These are phyloP conservation scores for thale cress (Arabidopsis thaliana) DNA, from an alignment of 345 rosid species.

Conservation along the genomic window DNA sequence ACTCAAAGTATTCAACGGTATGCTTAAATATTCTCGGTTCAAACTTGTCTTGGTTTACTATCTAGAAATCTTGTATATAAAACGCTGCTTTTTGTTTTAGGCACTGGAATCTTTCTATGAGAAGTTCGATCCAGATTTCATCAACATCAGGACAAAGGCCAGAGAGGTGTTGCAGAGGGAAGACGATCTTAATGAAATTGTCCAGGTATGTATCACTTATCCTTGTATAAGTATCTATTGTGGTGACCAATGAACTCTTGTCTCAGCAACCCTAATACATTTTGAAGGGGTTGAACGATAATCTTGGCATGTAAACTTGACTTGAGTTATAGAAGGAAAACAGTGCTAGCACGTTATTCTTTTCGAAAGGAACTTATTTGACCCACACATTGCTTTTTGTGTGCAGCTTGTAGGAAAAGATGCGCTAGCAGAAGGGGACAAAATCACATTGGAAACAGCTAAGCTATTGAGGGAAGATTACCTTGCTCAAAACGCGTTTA, in stretches of 20 bases:
- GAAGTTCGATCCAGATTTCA: conserved; percentile 95
- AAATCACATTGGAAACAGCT: conserved; percentile 96
- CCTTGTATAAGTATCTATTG: background rate
- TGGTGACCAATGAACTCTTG: conserved; percentile 2
- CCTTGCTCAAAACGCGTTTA: conserved; percentile 99
- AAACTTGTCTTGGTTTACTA: background rate
- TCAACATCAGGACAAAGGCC: conserved; percentile 98
- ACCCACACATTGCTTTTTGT: conserved; percentile 19
- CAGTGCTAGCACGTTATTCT: background rate
- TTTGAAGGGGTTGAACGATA: background rate
- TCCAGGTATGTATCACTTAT: conserved; percentile 64
- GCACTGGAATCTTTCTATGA: conserved; percentile 98
- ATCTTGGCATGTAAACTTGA: conserved; percentile 17
- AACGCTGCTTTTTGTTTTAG: conserved; percentile 48
- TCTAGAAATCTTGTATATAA: background rate
- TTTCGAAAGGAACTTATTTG: conserved; percentile 18
- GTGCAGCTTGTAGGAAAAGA: conserved; percentile 99
- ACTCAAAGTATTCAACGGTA: conserved; percentile 96
- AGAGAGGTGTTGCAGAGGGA: conserved; percentile 99
- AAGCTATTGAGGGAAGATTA: conserved; percentile 99
- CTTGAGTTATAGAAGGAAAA: background rate
- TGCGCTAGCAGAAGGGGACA: conserved; percentile 96
- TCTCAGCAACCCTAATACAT: background rate
- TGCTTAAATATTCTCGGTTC: conserved; percentile 38
- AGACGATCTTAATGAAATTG: conserved; percentile 99